These are phyloP conservation scores for Fusarium bulbicola DNA, from an alignment of 2,329 filamentous ascomycete species.

Conservation along the genomic window DNA sequence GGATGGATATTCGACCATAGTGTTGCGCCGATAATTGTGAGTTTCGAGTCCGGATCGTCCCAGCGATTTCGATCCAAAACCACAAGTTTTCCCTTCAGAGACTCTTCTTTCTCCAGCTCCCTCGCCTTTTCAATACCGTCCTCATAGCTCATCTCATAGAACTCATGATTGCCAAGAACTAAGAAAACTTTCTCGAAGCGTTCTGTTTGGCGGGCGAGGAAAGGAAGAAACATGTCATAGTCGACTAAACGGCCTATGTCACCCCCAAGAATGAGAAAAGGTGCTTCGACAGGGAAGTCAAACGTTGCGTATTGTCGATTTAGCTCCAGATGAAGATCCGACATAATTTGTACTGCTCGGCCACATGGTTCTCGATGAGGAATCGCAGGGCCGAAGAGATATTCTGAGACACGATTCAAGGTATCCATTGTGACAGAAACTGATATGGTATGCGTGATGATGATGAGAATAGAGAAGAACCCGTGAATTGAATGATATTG, in stretches of 20 bases:
- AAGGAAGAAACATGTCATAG: slow-evolving; percentile 55
- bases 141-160: slow-evolving; percentile 55
- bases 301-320: slow-evolving; percentile 54
- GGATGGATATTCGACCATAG: slow-evolving; percentile 63
- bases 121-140: slow-evolving; percentile 50
- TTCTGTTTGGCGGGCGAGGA: slow-evolving; percentile 53
- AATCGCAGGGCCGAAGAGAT: slow-evolving; percentile 25
- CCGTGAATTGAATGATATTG: not conserved
- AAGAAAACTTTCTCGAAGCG: slow-evolving; percentile 57
- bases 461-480: not conserved
- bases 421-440: slow-evolving; percentile 16
- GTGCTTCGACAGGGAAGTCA: slow-evolving; percentile 51
- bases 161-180: slow-evolving; percentile 64
- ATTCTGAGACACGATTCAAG: slow-evolving; percentile 32
- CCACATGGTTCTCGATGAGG: slow-evolving; percentile 29
- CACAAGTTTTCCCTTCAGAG: slow-evolving; percentile 50
- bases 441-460: not conserved
- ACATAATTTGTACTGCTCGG: slow-evolving; percentile 50
- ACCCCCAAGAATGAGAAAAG: slow-evolving; percentile 57
- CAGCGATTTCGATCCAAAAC: slow-evolving; percentile 56
- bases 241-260: slow-evolving; percentile 61
- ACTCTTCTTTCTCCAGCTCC: slow-evolving; percentile 50
- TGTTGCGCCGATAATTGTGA: slow-evolving; percentile 67
- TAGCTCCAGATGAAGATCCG: slow-evolving; percentile 61
- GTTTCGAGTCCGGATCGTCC: slow-evolving; percentile 49